A percentile compares a stretch with the other conserved stretches of the same genome.
Evolutionary conservation across 169 alveolate genomes (phyloP).

Genomic region (Eimeria falciformis): DNA sequence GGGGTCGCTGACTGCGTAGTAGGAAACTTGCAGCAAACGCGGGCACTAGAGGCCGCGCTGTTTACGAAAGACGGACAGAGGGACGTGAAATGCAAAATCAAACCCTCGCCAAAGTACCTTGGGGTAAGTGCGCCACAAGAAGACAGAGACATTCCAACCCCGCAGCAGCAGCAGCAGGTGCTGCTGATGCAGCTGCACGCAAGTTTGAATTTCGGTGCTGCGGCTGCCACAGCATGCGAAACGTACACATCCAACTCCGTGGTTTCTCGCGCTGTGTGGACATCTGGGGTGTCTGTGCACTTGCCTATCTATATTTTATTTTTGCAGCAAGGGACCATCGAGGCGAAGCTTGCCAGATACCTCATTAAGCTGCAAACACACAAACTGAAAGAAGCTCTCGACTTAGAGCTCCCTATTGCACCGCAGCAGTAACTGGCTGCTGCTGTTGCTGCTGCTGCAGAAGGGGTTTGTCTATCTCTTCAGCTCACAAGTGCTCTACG

Average conservation of each 20-base stretch:
- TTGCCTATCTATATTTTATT: neutral
- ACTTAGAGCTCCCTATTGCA: neutral
- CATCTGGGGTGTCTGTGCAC: neutral
- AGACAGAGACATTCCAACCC: neutral
- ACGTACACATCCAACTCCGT: neutral
- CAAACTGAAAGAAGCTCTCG: slow-evolving; percentile 7
- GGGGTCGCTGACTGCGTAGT: slow-evolving; percentile 53
- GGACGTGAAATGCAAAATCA: neutral
- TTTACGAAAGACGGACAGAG: slow-evolving; percentile 16
- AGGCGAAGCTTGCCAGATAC: slow-evolving; percentile 30
- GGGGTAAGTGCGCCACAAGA: neutral
- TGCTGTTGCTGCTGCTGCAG: slow-evolving; percentile 18
- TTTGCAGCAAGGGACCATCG: slow-evolving; percentile 57
- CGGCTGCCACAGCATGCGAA: neutral
- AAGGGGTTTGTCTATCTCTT: no score
- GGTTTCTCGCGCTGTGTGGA: neutral
- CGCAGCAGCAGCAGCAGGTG: no score
- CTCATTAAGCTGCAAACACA: slow-evolving; percentile 4
- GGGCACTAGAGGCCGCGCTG: neutral
- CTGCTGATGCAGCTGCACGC: neutral
- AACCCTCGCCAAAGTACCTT: neutral
- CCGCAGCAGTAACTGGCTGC: neutral
- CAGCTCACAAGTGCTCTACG: no score
- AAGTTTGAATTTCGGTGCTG: neutral
- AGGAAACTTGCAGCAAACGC: slow-evolving; percentile 26